Evolutionary conservation across 257 asterid species (phyloP).

Genomic region (Asclepias syriaca): DNA sequence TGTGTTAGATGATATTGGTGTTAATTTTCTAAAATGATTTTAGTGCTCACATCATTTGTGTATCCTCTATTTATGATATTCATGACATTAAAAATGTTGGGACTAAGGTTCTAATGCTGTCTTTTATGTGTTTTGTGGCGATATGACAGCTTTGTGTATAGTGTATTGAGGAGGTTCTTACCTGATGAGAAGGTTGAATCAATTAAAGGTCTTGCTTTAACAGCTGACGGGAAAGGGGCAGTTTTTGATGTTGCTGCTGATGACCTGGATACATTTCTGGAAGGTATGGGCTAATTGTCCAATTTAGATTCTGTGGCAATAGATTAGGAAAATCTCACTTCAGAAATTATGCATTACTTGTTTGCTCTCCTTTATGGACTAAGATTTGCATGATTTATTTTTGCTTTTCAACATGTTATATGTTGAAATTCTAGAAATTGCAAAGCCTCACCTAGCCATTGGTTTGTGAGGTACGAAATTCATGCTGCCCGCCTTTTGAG

Average conservation of each 20-base stretch:
- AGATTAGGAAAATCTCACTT: not conserved
- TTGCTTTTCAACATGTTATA: not conserved
- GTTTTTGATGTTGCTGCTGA: slow-evolving; percentile 74
- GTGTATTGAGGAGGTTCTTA: slow-evolving; percentile 66
- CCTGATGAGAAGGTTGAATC: slow-evolving; percentile 92
- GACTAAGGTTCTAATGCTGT: slow-evolving; percentile 1
- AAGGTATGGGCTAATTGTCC: slow-evolving; percentile 39
- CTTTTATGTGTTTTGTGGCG: not conserved
- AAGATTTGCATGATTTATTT: not conserved
- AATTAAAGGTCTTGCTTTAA: slow-evolving; percentile 74
- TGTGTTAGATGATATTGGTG: not conserved
- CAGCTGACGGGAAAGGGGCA: slow-evolving; percentile 90
- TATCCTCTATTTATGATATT: not conserved
- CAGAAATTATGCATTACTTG: not conserved
- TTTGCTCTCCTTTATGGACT: not conserved
- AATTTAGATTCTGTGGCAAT: not conserved
- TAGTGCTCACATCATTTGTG: not conserved
- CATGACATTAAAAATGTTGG: not conserved
- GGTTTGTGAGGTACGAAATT: not conserved
- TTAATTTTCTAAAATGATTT: not conserved
- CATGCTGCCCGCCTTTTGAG: not conserved
- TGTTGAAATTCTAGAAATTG: not conserved
- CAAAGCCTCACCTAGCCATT: not conserved
- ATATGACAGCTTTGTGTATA: slow-evolving; percentile 55
- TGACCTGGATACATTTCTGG: slow-evolving; percentile 60